Conservation (phyloP, 2,329 filamentous ascomycete genomes). For the Akanthomyces uredinophilus region DNA sequence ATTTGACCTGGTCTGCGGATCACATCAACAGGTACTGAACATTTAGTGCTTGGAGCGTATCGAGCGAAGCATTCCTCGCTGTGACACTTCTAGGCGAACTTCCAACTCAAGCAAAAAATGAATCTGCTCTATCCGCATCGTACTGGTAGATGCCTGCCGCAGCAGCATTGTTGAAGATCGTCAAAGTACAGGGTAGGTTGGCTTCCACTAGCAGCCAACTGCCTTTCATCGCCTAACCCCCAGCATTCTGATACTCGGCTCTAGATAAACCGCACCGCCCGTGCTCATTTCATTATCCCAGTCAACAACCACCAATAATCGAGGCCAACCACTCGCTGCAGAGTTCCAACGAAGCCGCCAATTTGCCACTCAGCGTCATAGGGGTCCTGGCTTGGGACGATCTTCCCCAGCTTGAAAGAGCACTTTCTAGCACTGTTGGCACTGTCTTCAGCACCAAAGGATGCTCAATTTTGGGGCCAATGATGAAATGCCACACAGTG, state of each 20-base stretch:
- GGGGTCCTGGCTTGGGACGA: not conserved
- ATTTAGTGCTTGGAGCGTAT: too few relatives aligned
- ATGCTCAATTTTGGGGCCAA: not conserved
- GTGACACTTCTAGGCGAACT: too few relatives aligned
- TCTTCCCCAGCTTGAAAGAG: not conserved
- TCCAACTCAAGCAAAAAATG: too few relatives aligned
- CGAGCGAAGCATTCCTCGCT: too few relatives aligned
- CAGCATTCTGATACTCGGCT: not conserved
- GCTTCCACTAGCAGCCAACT: not conserved
- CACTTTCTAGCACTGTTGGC: not conserved
- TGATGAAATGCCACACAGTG: not conserved
- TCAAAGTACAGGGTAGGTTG: not conserved
- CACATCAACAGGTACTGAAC: too few relatives aligned
- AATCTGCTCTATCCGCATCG: too few relatives aligned
- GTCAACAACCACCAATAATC: not conserved
- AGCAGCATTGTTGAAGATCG: too few relatives aligned
- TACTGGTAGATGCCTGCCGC: too few relatives aligned
- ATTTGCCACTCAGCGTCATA: slow-evolving; percentile 11
- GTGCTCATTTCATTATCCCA: not conserved
- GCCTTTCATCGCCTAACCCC: not conserved
- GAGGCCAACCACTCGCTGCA: not conserved
- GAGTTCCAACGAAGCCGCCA: not conserved
- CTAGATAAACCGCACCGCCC: not conserved
- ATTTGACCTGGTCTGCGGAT: too few relatives aligned
- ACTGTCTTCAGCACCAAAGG: not conserved